These are phyloP conservation scores for Cyberlindnera saturnus DNA, from an alignment of 805 yeast genomes.

Conservation along the genomic window DNA sequence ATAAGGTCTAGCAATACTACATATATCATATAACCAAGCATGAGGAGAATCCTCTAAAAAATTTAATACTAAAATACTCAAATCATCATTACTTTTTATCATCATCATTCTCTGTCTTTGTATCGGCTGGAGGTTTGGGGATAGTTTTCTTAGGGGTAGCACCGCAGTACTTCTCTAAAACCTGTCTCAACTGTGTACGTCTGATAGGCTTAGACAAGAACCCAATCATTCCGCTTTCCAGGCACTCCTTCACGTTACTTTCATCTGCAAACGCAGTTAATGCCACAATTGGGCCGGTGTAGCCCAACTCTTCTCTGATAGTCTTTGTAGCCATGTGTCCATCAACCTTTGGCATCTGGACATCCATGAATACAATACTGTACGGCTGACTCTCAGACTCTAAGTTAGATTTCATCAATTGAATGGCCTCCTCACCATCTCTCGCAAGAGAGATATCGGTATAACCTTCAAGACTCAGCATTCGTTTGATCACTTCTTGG, in stretches of 20 bases:
- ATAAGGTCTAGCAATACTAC: no score
- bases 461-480: conserved; percentile 82
- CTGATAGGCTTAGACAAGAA: conserved; percentile 85
- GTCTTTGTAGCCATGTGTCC: conserved; percentile 79
- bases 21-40: no score
- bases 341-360: conserved; percentile 93
- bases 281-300: conserved; percentile 78
- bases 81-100: background rate
- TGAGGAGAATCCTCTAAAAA: no score
- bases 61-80: background rate
- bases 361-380: conserved; percentile 90
- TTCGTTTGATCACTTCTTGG: conserved; percentile 87
- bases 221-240: conserved; percentile 89
- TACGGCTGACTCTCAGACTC: conserved; percentile 31
- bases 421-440: conserved; percentile 88
- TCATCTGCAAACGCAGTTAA: conserved; percentile 95
- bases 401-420: conserved; percentile 37
- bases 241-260: conserved; percentile 78
- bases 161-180: conserved; percentile 30
- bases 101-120: background rate
- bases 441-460: conserved; percentile 68
- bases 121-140: background rate
- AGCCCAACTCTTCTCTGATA: conserved; percentile 65
- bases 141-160: background rate
- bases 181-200: conserved; percentile 57